Evolutionary conservation across 768 basidiomycete genomes (phyloP).

Genomic region (Tricholoma flavovirens): DNA sequence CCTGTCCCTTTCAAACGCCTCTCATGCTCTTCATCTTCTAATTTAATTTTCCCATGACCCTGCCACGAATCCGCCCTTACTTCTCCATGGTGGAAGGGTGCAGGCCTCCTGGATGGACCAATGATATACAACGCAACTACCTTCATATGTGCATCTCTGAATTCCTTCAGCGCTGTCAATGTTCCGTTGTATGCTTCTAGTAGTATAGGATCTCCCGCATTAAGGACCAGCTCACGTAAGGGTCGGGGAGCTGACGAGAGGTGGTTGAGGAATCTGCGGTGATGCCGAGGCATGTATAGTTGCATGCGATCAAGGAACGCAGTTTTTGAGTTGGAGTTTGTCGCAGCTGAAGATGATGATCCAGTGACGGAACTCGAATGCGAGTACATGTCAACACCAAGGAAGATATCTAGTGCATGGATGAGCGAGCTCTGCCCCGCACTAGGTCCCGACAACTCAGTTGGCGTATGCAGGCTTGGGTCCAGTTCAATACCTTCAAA

Average conservation of each 20-base stretch:
- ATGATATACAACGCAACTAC: conserved; percentile 74
- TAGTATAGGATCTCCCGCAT: conserved; percentile 23
- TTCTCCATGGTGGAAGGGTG: neutral
- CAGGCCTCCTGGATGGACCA: conserved; percentile 48
- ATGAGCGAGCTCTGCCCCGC: conserved; percentile 81
- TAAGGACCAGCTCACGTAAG: conserved; percentile 48
- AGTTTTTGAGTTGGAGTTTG: conserved; percentile 15
- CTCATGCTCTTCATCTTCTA: conserved; percentile 9
- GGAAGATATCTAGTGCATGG: conserved; percentile 67
- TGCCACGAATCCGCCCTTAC: neutral
- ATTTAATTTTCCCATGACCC: conserved; percentile 13
- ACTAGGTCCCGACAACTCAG: conserved; percentile 68
- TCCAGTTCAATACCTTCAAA: conserved; percentile 57
- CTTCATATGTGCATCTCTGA: conserved; percentile 73
- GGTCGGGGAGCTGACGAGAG: conserved; percentile 55
- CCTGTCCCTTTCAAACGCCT: conserved; percentile 59
- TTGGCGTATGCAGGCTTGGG: conserved; percentile 35
- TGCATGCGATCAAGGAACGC: conserved; percentile 71
- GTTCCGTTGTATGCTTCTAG: conserved; percentile 59
- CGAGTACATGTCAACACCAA: conserved; percentile 48
- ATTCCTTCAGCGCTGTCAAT: conserved; percentile 59
- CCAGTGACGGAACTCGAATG: conserved; percentile 9
- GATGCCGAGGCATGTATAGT: conserved; percentile 77
- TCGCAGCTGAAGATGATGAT: conserved; percentile 2
- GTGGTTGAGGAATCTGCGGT: conserved; percentile 72